Base-by-base conservation (phyloP, 2,329 filamentous ascomycete genomes). In the Fusarium pseudograminearum region DNA sequence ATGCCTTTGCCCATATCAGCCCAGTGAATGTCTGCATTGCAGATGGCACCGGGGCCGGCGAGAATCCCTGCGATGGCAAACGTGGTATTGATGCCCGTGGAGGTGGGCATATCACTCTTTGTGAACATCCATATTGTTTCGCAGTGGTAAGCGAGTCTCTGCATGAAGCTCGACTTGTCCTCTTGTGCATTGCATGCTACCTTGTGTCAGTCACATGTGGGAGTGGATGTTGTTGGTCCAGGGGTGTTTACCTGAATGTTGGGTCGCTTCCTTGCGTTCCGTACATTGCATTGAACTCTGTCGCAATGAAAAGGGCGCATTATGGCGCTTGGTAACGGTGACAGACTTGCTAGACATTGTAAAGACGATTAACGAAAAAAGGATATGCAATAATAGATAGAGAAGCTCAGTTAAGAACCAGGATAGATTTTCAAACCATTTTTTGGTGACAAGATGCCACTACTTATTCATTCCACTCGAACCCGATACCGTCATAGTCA, bases 41-140 rank as follows among this genome's bases (percentile, higher is more conserved):
- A 66, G 36, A 71, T 61, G 18, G 44, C 61, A 7, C 48, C 60
- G n/a, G 67, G 67, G 5, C 67, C 69, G 4, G 65, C 59, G 8
- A 71, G 50, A 9, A 71, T 68, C 41, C 68, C 64, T 30, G 65
- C 56, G 36, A 71, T 34, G 20, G 68, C 68, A 33, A 71, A 71
- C 5, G 60, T 61, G 14, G 64, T 71, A 40, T 71, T 70, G 22
- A 71, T 71, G 26, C 64, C 54, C 7, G 65, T 68, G 16, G 68
- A 71, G 4, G 69, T 71, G 20, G 69, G 67, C 44, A 71, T 54
- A 36, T 71, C 65, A 38, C 69, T 71, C 42, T 68, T 67, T 8
- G 67, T 71, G 46, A 71, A 71, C 34, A 70, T 68, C 30, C 63
- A 70, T 41, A 70, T 33, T 34, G 66, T 70, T 42, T 61, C 42